Evolutionary conservation across 2,329 filamentous ascomycete species (phyloP).

Genomic region (Verticillium longisporum): DNA sequence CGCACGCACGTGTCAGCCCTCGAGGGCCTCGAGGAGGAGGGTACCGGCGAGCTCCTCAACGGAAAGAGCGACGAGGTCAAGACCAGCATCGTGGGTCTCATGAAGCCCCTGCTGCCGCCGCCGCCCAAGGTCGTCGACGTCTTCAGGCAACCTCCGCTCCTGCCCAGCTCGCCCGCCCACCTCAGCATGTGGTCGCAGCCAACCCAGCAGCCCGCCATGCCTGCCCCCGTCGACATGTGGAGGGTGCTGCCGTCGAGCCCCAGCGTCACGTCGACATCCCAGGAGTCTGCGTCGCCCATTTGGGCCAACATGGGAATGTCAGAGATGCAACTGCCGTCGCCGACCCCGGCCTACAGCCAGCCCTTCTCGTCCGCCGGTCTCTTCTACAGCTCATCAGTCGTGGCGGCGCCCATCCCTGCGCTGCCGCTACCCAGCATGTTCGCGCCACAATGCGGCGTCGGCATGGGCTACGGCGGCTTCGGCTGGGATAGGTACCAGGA

Average conservation of each 20-base stretch:
- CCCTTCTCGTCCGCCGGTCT: conserved; percentile 66
- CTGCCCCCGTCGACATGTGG: conserved; percentile 73
- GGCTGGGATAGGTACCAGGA: conserved; percentile 83
- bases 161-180: conserved; percentile 72
- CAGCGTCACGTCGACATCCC: conserved; percentile 62
- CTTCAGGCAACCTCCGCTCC: conserved; percentile 74
- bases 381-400: conserved; percentile 75
- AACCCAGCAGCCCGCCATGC: conserved; percentile 56
- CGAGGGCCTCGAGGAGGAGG: conserved; percentile 94
- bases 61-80: conserved; percentile 94
- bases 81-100: conserved; percentile 72
- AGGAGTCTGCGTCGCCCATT: conserved; percentile 64
- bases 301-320: conserved; percentile 75
- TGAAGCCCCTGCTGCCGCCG: conserved; percentile 79
- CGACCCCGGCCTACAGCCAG: conserved; percentile 73
- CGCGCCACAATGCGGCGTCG: conserved; percentile 76
- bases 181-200: conserved; percentile 67
- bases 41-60: conserved; percentile 84
- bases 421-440: conserved; percentile 84
- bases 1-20: conserved; percentile 81
- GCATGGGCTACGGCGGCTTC: conserved; percentile 68
- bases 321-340: conserved; percentile 69
- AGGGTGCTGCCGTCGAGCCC: conserved; percentile 86
- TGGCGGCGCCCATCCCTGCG: conserved; percentile 65
- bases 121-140: conserved; percentile 86